These are phyloP conservation scores for Yamadazyma triangularis DNA, from an alignment of 1,139 yeast species.

Conservation along the genomic window DNA sequence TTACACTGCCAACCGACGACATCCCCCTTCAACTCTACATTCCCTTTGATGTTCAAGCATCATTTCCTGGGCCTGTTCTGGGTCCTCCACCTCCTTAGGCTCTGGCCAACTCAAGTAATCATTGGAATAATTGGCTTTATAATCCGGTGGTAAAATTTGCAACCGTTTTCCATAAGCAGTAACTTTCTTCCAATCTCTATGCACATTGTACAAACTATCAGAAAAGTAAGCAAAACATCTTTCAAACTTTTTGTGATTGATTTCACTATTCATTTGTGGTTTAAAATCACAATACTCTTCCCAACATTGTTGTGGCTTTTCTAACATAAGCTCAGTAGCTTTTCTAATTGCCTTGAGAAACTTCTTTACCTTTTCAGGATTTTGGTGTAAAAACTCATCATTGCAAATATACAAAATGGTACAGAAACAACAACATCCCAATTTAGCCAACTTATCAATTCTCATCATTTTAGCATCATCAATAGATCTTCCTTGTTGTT, in stretches of 20 bases:
- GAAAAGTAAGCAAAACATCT: conserved; percentile 55
- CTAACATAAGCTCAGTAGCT: conserved; percentile 46
- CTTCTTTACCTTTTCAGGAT: conserved; percentile 44
- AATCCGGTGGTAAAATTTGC: conserved; percentile 47
- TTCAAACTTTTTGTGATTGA: conserved; percentile 45
- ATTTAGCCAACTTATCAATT: conserved; percentile 52
- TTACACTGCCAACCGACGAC: conserved; percentile 42
- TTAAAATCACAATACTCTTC: conserved; percentile 43
- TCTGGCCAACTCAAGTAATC: conserved; percentile 48
- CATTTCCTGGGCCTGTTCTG: conserved; percentile 40
- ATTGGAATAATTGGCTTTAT: conserved; percentile 47
- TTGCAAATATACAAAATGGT: conserved; percentile 52
- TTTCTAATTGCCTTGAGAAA: conserved; percentile 47
- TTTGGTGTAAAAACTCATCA: conserved; percentile 44
- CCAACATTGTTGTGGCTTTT: conserved; percentile 44
- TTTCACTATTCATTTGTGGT: conserved; percentile 40
- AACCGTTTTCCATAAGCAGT: conserved; percentile 53
- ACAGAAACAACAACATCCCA: conserved; percentile 60
- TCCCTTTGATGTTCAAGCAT: conserved; percentile 45
- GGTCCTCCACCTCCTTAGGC: conserved; percentile 45
- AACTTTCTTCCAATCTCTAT: conserved; percentile 55
- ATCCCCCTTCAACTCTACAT: conserved; percentile 48
- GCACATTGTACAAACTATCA: conserved; percentile 48
- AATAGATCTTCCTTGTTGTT: conserved; percentile 38
- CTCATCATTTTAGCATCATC: conserved; percentile 52